Evolutionary conservation across 23 red algal genomes (phyloP), one percentile per base, ranked within the genome.

Genomic region (Gracilaria vermiculophylla): DNA sequence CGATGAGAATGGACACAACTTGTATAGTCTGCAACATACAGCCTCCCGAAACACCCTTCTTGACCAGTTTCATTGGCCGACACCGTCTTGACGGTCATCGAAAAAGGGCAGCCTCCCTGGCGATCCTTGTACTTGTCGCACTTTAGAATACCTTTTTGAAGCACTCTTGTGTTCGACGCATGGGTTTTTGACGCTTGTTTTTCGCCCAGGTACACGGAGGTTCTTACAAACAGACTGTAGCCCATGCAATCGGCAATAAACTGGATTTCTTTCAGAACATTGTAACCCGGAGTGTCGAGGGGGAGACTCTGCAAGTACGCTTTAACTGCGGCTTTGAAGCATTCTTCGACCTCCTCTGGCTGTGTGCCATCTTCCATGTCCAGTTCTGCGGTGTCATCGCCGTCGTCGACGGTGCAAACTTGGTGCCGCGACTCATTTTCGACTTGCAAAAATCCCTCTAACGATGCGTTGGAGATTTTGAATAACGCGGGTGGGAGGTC

Each of bases 161-260:
- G 19, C 25, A 56, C 34, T 78, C 75, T 55, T 12, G 40, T 78
- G 40, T 54, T 37, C 19, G 8, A 31, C 19, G 54, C 75, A 31
- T 12, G n/a, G 50, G 40, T 36, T 55, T 55, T 27, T 27, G 17
- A 51, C 17, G 5, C 20, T 40, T 40, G 21, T n/a, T 57, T 54
- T 35, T 53, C 32, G 9, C 50, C 47, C 4, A 53, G 6, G 34
- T 78, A 55, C 29, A 57, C 11, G 49, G 75, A 78, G 9, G 32
- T 39, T 55, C 75, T 53, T 1, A 78, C 75, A 32, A 53, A 78
- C 4, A 78, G 50, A 32, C 31, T 28, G 47, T 55, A 78, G 11
- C 44, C 75, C 33, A 78, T 39, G 57, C 47, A 55, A 8, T 78
- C 75, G 21, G 47, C 75, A 55, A 78, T 78, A 32, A 78, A 78